Base-by-base conservation (phyloP, 2,329 filamentous ascomycete genomes). In the Periconia sp. region DNA sequence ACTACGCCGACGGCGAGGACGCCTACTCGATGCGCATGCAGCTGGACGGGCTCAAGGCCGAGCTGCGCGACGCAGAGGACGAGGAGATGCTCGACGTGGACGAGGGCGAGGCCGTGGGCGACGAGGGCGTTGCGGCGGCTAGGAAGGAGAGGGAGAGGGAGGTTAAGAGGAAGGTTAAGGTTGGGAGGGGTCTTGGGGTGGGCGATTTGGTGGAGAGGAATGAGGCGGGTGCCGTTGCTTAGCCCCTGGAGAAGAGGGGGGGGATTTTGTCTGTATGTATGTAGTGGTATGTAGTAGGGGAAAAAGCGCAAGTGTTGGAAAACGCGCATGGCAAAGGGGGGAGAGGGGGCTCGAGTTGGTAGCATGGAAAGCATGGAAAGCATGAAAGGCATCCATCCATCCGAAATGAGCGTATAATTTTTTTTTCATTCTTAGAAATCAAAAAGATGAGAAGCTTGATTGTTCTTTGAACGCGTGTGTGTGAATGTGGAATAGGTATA, bases 1-100 rank as follows among this genome's bases (percentile, higher is more conserved):
- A 96, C 81, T 99, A 99, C 69, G 94, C 94, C 44, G 94, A 99
- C 70, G 92, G 92, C 47, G 94, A 99, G 76, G 90, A 99, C 75
- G 94, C 94, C 25, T 96, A 85, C 68, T 88, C 85, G 66, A 99
- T 99, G 94, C 86, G 85, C 51, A 88, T 96, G 69, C 87, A 97
- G 63, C 80, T 99, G 30, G 72, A 73, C 2, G 73, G 76, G 36
- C 67, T 86, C 31, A 73, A 77, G 40, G 75, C 81, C 46, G 76
- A 79, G 54, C 78, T 88, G 11, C 51, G 67, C 32, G 66, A 76
- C 50, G 63, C 64, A 22, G 66, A 63, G 24, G 64, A 61, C 29
- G 61, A 47, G 8, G 62, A 61, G 35, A 64, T 70, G 43, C 76
- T 70, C 42, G 69, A 61, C 9, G 57, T 50, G 23, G 69, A 69